Base-by-base conservation (phyloP, 2,329 filamentous ascomycete species). In the Talaromyces albobiverticillius region DNA sequence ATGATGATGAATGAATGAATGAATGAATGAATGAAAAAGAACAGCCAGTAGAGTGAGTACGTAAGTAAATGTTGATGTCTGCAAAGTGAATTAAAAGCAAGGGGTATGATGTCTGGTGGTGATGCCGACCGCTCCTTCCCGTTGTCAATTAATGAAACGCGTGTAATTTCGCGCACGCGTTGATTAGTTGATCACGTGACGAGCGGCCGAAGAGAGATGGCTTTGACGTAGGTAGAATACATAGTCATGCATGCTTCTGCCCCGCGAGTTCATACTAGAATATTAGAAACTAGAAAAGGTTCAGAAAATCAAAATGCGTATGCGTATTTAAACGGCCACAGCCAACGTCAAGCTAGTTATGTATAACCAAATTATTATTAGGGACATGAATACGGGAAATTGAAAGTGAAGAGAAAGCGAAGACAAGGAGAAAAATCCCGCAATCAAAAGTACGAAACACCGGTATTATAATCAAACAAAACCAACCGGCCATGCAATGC, bases 161-260 rank as follows among this genome's bases (percentile, higher is more conserved):
- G 50, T 52, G n/a, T 52, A 51, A 51, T 20, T 51, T 38, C 50
- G 50, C 50, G 50, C 36, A 22, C 36, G 36, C 36, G 36, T 40
- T 40, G 16, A 8, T 40, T 40, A 40, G 36, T 40, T 2, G 13
- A 8, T 22, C 36, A 40, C 36, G 36, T 40, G 31, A 34, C n/a
- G n/a, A n/a, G n/a, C n/a, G n/a, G n/a, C n/a, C n/a, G n/a, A n/a
- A n/a, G n/a, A n/a, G n/a, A n/a, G n/a, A 34, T 34, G 18, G n/a
- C 32, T 36, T 36, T n/a, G n/a, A n/a, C n/a, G n/a, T n/a, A n/a
- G n/a, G n/a, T n/a, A n/a, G n/a, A n/a, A n/a, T n/a, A n/a, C n/a
- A n/a, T n/a, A n/a, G n/a, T n/a, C n/a, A n/a, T n/a, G n/a, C n/a
- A n/a, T n/a, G n/a, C n/a, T n/a, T n/a, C n/a, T n/a, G n/a, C n/a